These are phyloP conservation scores for Pseudocercospora fuligena DNA, from an alignment of 2,329 filamentous ascomycete genomes.

Conservation along the genomic window DNA sequence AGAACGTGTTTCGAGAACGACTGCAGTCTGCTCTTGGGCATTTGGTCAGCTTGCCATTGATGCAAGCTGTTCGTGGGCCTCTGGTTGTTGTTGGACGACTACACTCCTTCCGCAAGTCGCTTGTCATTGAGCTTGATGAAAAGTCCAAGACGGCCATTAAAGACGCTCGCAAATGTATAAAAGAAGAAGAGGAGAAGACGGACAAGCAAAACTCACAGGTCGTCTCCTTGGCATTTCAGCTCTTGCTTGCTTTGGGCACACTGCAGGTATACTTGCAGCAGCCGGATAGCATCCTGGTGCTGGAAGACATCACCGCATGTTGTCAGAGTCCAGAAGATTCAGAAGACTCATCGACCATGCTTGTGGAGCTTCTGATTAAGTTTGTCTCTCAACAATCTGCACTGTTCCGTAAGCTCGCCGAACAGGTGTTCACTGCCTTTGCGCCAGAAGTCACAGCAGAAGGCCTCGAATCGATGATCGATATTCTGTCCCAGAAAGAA, in stretches of 20 bases:
- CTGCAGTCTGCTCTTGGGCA: conserved; percentile 61
- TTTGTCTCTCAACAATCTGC: conserved; percentile 85
- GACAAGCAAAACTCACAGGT: conserved; percentile 31
- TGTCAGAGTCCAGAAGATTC: conserved; percentile 63
- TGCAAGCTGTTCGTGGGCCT: conserved; percentile 30
- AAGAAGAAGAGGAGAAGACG: conserved; percentile 28
- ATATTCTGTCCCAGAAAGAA: conserved; percentile 79
- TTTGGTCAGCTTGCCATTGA: conserved; percentile 45
- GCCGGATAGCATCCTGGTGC: conserved; percentile 78
- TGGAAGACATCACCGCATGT: conserved; percentile 80
- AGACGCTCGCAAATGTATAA: conserved; percentile 29
- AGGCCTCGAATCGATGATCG: conserved; percentile 69
- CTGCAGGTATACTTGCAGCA: conserved; percentile 91
- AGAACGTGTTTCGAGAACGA: conserved; percentile 59
- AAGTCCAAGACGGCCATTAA: conserved; percentile 25
- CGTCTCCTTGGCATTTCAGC: conserved; percentile 66
- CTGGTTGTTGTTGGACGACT: conserved; percentile 27
- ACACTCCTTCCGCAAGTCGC: conserved; percentile 18
- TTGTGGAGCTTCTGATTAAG: conserved; percentile 88
- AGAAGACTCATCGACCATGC: conserved; percentile 62
- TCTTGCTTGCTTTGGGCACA: conserved; percentile 83
- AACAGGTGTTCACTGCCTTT: conserved; percentile 86
- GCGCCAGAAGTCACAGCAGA: conserved; percentile 73
- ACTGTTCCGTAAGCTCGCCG: conserved; percentile 81
- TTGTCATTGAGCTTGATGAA: conserved; percentile 23